Evolutionary conservation across 495 filamentous ascomycete genomes (phyloP), one percentile per base, ranked within the genome.

Genomic region (Letharia columbiana): DNA sequence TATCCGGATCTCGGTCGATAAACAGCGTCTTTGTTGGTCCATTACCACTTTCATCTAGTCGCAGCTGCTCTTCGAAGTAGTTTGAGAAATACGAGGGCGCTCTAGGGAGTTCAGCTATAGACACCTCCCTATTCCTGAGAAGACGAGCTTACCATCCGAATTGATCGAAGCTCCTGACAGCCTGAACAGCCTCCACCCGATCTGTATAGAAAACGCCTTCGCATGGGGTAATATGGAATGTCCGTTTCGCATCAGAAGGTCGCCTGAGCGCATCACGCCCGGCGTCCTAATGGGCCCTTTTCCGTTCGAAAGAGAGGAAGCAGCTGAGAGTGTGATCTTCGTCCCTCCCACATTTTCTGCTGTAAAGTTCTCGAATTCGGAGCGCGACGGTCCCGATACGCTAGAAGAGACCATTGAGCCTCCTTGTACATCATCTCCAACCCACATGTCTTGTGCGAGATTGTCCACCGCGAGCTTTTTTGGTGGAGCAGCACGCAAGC

Each of bases 51-150:
- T 80, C 81, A 64, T 84, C 79, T 58, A 83, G 82, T 61, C 83
- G 82, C 23, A 98, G 73, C 76, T 97, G 92, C 68, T 89, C 88
- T 65, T 86, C 84, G 78, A 98, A 98, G 78, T 92, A 97, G 68
- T 89, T 88, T 31, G 94, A 96, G 76, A 98, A 97, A 75, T 97
- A 98, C 67, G 94, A 97, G 71, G 93, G 93, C 77, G 92, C 93
- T 98, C 80, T 82, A 80, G 75, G 76, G 80, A 73, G 74, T 72
- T 86, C 76, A 86, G 81, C 69, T 69, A 70, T 37, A 56, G 50
- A 31, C 42, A 18, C 28, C 41, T 39, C 40, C 15, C 18, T 11
- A 4, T 35, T 23, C 10, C 17, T n/a, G 15, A 58, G 8, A 58
- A n/a, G 33, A 64, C 57, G 35, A 47, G 28, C 64, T 45, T 76